Evolutionary conservation across 2,329 filamentous ascomycete genomes (phyloP), one percentile per base, ranked within the genome.

Genomic region (Pyrenophora seminiperda): DNA sequence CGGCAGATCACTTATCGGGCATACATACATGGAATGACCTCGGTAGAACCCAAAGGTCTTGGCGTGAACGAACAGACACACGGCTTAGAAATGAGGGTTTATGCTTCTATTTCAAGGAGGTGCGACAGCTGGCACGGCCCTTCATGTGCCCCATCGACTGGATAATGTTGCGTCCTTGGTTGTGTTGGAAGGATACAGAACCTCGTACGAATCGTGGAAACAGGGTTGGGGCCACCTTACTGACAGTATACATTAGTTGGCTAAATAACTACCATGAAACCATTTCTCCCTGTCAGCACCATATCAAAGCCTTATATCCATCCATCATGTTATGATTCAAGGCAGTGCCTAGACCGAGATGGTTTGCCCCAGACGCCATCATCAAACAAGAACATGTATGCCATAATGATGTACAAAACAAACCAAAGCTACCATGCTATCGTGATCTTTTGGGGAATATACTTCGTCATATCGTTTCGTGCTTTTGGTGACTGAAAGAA

Each of bases 381-480:
- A 40, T 54, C 34, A 7, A 24, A 52, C 47, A 36, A 34, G 41
- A 44, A 55, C 47, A 37, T 29, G 27, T 45, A 41, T 55, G 54
- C 40, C 47, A 53, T 41, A 37, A 34, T 59, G 54, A 48, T 66
- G 48, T 63, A 66, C 62, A 66, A 56, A 54, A 40, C 49, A 52
- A 46, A 53, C 47, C 50, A 41, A 45, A 33, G 31, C 41, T 48
- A 34, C 48, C 49, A 52, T 52, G 51, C 50, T 48, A 54, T 67
- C 65, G 48, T 71, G 44, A 62, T 61, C 50, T 61, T 61, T 63
- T 39, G 54, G 55, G 55, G 57, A 63, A 65, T 61, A 63, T 65
- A 54, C 61, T 54, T 64, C 63, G 49, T 65, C 53, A 54, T 47
- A 27, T 68, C 66, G 54, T 68, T 48, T 59, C 62, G 59, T 67